phyloP scores from a whole-genome alignment of 1,284 basidiomycete species.

The Rhodotorula sp. region DNA sequence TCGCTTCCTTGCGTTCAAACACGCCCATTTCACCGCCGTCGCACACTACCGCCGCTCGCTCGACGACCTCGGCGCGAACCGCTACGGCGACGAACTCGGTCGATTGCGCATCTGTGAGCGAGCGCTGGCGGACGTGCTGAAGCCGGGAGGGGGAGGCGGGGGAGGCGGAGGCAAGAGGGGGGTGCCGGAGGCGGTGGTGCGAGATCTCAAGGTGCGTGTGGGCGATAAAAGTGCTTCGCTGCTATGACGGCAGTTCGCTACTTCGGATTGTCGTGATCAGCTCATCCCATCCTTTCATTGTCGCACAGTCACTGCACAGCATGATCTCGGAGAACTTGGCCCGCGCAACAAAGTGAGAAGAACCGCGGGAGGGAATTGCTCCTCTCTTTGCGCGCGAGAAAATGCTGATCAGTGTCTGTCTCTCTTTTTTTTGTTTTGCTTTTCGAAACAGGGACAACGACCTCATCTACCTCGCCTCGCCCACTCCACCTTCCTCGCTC shows the following conservation, averaged over 20 bases:
- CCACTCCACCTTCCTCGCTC: slow-evolving; percentile 71
- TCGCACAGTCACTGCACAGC: slow-evolving; percentile 64
- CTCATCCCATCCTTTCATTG: too few species aligned
- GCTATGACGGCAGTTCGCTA: neutral
- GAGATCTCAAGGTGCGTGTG: slow-evolving; percentile 70
- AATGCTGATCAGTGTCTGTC: too few species aligned
- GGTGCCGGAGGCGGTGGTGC: slow-evolving; percentile 62
- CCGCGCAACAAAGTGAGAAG: slow-evolving; percentile 59
- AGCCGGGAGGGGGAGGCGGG: slow-evolving; percentile 64
- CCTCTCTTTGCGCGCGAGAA: too few species aligned
- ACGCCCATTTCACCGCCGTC: slow-evolving; percentile 82
- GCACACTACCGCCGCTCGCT: slow-evolving; percentile 85
- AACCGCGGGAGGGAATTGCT: too few species aligned
- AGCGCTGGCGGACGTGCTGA: slow-evolving; percentile 55
- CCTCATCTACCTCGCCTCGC: slow-evolving; percentile 87
- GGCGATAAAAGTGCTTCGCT: slow-evolving; percentile 55
- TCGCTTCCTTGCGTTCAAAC: slow-evolving; percentile 77
- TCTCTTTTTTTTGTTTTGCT: neutral
- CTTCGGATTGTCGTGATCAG: neutral
- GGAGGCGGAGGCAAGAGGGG: slow-evolving; percentile 54
- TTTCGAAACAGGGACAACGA: slow-evolving; percentile 73
- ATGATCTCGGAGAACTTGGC: slow-evolving; percentile 57
- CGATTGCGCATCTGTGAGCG: slow-evolving; percentile 65
- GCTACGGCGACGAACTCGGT: slow-evolving; percentile 82
- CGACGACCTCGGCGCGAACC: slow-evolving; percentile 82